Base-by-base conservation (phyloP, 331 rosid species). In the Acacia concinna region DNA sequence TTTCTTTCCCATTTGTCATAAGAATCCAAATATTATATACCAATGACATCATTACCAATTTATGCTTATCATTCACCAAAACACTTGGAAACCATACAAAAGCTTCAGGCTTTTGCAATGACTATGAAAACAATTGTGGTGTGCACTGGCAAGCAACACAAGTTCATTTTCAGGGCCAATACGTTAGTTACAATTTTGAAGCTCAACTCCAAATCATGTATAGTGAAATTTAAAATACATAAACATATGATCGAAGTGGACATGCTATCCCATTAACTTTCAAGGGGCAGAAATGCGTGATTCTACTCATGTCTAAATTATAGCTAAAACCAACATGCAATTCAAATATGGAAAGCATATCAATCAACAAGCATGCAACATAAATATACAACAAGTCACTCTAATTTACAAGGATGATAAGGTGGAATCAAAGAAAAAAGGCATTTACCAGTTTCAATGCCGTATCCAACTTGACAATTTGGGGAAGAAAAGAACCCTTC, bases 391-490 rank as follows among this genome's bases (percentile, higher is more conserved):
- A 43, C 43, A 79, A 78, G 6, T 44, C 25, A 44, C 57, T 9
- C 8, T 2, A 64, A 14, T 64, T 14, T 7, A 64, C 1, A 18
- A 31, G 43, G 68, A 59, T 4, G 35, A 12, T 15, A 15, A 1
- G 43, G 43, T 18, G 41, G 1, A 4, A 18, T n/a, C 25, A 49
- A 14, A 35, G 3, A 27, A 43, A 18, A 56, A 67, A 30, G 40
- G 59, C 21, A 6, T 7, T 43, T 86, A 90, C 94, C 92, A 90
- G 43, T 78, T 82, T 89, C 79, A 88, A 79, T 14, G 88, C 90
- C 18, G 43, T 63, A 62, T 83, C 81, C 91, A 84, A 67, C 90
- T 82, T 92, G 62, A 94, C 81, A 78, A 94, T 83, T 81, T 83
- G 87, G 43, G 92, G 83, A 68, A 82, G 83, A 56, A 78, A 64